These are phyloP conservation scores for Murraya paniculata DNA, from an alignment of 345 rosid species.

Conservation along the genomic window DNA sequence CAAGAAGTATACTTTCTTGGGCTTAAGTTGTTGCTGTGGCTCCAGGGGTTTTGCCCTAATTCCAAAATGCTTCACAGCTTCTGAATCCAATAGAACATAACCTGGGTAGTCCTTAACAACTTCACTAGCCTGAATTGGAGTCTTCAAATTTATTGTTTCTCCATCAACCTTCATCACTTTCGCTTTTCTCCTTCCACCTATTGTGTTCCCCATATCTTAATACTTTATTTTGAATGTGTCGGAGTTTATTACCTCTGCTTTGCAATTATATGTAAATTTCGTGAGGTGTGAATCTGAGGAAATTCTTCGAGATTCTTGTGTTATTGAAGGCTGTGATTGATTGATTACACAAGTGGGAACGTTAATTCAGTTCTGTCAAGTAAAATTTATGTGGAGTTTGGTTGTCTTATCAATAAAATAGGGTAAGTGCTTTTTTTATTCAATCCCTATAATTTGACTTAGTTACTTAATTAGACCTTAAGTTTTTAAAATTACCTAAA, in stretches of 20 bases:
- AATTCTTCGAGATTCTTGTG: background rate
- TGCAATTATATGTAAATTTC: background rate
- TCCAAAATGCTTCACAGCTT: constrained; percentile 73
- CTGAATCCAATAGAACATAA: constrained; percentile 70
- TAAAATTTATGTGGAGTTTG: background rate
- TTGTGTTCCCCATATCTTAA: constrained; percentile 64
- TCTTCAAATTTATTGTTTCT: constrained; percentile 65
- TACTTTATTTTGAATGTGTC: background rate
- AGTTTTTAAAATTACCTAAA: too few species aligned
- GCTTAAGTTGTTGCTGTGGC: constrained; percentile 51
- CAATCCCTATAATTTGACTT: too few species aligned
- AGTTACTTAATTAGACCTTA: too few species aligned
- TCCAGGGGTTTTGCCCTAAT: constrained; percentile 73
- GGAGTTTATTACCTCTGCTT: too few species aligned
- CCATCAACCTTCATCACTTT: constrained; percentile 89
- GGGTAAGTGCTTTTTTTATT: too few species aligned
- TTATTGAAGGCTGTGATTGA: too few species aligned
- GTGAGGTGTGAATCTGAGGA: constrained; percentile 4
- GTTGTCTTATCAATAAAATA: too few species aligned
- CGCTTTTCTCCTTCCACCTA: constrained; percentile 50
- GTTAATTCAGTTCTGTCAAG: background rate
- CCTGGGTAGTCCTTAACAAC: constrained; percentile 70
- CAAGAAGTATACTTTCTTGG: constrained; percentile 66
- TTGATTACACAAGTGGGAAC: constrained; percentile 4
- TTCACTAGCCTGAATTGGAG: constrained; percentile 61